A percentile compares a stretch with the other conserved stretches of the same genome.
Evolutionary conservation across 495 filamentous ascomycete species (phyloP).

Genomic region (Parathielavia appendiculata): DNA sequence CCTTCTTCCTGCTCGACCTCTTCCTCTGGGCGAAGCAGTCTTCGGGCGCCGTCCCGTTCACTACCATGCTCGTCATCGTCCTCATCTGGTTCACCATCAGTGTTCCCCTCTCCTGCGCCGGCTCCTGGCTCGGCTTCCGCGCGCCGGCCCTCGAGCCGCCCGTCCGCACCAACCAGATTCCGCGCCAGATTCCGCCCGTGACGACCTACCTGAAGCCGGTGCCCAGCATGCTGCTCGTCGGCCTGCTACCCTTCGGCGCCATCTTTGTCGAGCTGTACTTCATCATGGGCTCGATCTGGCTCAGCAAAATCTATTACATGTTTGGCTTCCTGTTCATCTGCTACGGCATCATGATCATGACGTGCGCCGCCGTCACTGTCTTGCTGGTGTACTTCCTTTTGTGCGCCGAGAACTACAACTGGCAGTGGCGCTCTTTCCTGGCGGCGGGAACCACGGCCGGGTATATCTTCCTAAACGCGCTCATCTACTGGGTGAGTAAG

Average conservation of each 20-base stretch:
- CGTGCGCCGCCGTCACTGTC: slow-evolving; percentile 84
- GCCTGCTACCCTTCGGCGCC: slow-evolving; percentile 87
- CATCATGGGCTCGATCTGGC: slow-evolving; percentile 97
- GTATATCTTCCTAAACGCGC: slow-evolving; percentile 84
- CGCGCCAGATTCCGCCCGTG: slow-evolving; percentile 85
- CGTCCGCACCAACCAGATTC: slow-evolving; percentile 95
- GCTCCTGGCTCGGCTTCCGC: slow-evolving; percentile 87
- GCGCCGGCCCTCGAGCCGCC: slow-evolving; percentile 62
- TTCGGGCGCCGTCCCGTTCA: slow-evolving; percentile 91
- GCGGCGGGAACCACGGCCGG: slow-evolving; percentile 80
- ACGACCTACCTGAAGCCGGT: slow-evolving; percentile 75
- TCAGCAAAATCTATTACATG: slow-evolving; percentile 98
- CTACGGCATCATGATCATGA: slow-evolving; percentile 97
- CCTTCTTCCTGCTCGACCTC: slow-evolving; percentile 91
- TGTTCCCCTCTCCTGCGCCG: slow-evolving; percentile 81
- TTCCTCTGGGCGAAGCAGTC: slow-evolving; percentile 90
- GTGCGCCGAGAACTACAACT: slow-evolving; percentile 95
- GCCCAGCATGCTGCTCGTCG: slow-evolving; percentile 82
- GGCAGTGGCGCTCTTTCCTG: slow-evolving; percentile 93
- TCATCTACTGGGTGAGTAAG: slow-evolving; percentile 83
- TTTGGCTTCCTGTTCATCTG: slow-evolving; percentile 98
- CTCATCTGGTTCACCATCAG: slow-evolving; percentile 96
- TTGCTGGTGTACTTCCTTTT: slow-evolving; percentile 92
- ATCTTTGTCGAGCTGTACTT: slow-evolving; percentile 98
- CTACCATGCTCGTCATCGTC: slow-evolving; percentile 90